Base-by-base conservation (phyloP, 768 basidiomycete species). In the Chalciporus chontae region DNA sequence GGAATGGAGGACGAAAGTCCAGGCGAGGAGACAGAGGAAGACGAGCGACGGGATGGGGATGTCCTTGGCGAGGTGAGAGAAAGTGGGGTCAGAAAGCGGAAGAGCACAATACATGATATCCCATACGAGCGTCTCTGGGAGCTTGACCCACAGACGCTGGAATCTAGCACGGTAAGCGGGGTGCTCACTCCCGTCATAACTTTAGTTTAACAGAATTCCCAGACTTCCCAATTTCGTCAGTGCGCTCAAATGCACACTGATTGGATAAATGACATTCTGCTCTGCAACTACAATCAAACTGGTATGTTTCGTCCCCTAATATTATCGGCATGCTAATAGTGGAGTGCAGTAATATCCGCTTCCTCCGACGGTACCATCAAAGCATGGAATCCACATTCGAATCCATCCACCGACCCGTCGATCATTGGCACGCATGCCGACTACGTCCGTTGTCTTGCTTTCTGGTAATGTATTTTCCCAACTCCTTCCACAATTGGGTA, bases 281-380 rank as follows among this genome's bases (percentile, higher is more conserved):
- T 99, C 15, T 94, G 90, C 71, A 94, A 97, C 63, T 77, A 83
- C 53, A 93, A 96, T 57, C 94, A 94, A 65, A 96, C 88, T 3
- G 73, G 90, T 86, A 43, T 39, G 82, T 69, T 39, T 34, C 29
- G 39, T 52, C 14, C 38, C 17, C 23, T 44, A 15, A 34, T 34
- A n/a, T n/a, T 8, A 26, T 39, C 27, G 17, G 40, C 38, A 31
- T 40, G 42, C 54, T 55, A 48, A 62, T 26, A n/a, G 36, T 18
- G 14, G 37, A 38, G 15, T 14, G 4, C 55, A 84, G 90, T 97
- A 40, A 78, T 97, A 36, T 92, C 94, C 48, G 94, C 90, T 0
- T 98, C 96, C 0, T 95, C 94, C 3, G 95, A 98, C 63, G 94
- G 94, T 15, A 92, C 93, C 11, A 75, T 99, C 58, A 89, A 94